phyloP scores from a whole-genome alignment of 306 rosid genomes.

The Herpetospermum pedunculosum region DNA sequence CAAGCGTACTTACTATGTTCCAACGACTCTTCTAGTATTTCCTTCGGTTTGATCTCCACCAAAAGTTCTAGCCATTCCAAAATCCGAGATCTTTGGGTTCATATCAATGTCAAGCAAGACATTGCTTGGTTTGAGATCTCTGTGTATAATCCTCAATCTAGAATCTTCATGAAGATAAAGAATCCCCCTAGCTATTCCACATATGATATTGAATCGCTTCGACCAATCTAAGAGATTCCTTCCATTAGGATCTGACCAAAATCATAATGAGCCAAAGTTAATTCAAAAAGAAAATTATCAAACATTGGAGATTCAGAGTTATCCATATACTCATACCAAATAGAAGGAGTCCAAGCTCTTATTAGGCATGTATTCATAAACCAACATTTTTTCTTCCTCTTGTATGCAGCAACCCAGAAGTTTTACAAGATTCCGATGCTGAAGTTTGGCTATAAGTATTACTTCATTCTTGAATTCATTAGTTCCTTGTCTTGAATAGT shows the following conservation, averaged over 20 bases:
- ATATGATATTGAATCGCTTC: conserved; percentile 30
- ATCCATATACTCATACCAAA: conserved; percentile 27
- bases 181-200: conserved; percentile 36
- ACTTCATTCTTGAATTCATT: conserved; percentile 53
- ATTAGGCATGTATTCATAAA: conserved; percentile 56
- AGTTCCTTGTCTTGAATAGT: conserved; percentile 37
- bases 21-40: conserved; percentile 31
- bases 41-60: conserved; percentile 29
- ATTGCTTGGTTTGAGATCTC: conserved; percentile 49
- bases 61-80: conserved; percentile 37
- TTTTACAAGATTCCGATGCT: conserved; percentile 54
- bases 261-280: background rate
- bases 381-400: conserved; percentile 28
- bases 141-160: conserved; percentile 37
- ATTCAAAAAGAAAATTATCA: background rate
- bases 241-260: conserved; percentile 20
- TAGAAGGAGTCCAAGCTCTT: conserved; percentile 47
- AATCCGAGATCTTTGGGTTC: conserved; percentile 55
- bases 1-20: conserved; percentile 34
- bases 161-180: conserved; percentile 48
- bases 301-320: background rate
- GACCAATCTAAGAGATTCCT: conserved; percentile 17
- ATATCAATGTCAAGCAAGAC: conserved; percentile 33
- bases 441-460: conserved; percentile 44
- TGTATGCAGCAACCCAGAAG: conserved; percentile 52